Evolutionary conservation across 2,329 filamentous ascomycete genomes (phyloP).

Genomic region (Rhynchosporium graminicola): DNA sequence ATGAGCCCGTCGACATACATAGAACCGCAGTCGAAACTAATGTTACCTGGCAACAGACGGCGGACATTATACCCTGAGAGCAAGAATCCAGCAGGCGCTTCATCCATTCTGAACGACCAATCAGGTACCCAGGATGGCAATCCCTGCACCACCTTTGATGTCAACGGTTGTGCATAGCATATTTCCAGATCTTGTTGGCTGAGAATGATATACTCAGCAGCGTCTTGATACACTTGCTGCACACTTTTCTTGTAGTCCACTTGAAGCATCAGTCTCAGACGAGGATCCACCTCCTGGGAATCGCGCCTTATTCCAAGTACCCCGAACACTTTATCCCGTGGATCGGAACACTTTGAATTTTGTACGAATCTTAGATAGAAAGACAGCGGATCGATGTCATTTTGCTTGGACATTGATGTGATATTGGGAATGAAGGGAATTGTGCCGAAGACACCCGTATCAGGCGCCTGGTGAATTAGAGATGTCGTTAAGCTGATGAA

Average conservation of each 20-base stretch:
- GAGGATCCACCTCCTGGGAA: not conserved
- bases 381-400: not conserved
- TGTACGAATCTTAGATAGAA: not conserved
- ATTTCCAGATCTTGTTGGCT: not conserved
- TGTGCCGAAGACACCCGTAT: too few relatives aligned
- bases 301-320: not conserved
- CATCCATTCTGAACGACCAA: not conserved
- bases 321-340: not conserved
- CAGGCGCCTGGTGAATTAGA: too few relatives aligned
- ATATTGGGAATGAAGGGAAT: not conserved
- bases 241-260: not conserved
- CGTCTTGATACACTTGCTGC: not conserved
- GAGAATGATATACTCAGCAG: not conserved
- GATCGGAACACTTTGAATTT: not conserved
- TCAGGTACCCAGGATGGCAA: not conserved
- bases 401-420: not conserved
- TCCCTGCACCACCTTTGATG: not conserved
- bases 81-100: not conserved
- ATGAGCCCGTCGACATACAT: too few relatives aligned
- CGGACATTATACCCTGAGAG: not conserved
- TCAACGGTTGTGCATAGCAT: not conserved
- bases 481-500: too few relatives aligned
- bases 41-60: not conserved
- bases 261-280: not conserved
- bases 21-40: not conserved